phyloP scores from a whole-genome alignment of 805 yeast species.

The Lipomyces mesembrius region DNA sequence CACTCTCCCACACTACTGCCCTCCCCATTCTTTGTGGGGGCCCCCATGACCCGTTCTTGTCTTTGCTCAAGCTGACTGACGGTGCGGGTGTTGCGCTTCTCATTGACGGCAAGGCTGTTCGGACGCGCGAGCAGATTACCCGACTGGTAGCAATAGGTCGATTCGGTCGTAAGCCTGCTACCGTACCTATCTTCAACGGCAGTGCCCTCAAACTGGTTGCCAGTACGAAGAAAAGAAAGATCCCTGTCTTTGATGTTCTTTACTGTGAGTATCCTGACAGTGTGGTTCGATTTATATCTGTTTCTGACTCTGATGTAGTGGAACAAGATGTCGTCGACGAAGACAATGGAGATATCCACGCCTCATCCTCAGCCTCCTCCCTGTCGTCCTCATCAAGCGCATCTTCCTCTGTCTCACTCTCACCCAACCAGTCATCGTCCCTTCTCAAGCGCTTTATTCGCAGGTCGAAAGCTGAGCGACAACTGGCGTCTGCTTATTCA shows the following conservation, averaged over 20 bases:
- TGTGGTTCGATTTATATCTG: not conserved
- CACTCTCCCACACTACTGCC: slow-evolving; percentile 31
- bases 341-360: slow-evolving; percentile 7
- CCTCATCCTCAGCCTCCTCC: slow-evolving; percentile 19
- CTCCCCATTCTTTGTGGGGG: slow-evolving; percentile 25
- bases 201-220: slow-evolving; percentile 4
- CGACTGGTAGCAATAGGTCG: slow-evolving; percentile 33
- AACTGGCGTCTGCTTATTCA: slow-evolving; percentile 19
- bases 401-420: slow-evolving; percentile 3
- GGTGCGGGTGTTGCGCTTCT: slow-evolving; percentile 27
- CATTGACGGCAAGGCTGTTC: slow-evolving; percentile 28
- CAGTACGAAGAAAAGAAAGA: slow-evolving; percentile 9
- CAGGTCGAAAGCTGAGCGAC: slow-evolving; percentile 9
- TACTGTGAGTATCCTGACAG: slow-evolving; percentile 16
- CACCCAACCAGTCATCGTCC: slow-evolving; percentile 11
- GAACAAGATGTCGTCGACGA: not conserved
- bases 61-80: slow-evolving; percentile 17
- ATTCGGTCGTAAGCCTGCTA: slow-evolving; percentile 27
- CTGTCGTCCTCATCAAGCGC: slow-evolving; percentile 10
- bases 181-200: slow-evolving; percentile 8
- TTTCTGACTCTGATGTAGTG: not conserved
- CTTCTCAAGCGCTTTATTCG: slow-evolving; percentile 13
- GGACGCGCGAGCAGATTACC: slow-evolving; percentile 32
- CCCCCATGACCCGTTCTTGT: slow-evolving; percentile 23
- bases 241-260: slow-evolving; percentile 29